Conservation (phyloP, 2,329 filamentous ascomycete species). For the Chrysoporthe deuterocubensis region DNA sequence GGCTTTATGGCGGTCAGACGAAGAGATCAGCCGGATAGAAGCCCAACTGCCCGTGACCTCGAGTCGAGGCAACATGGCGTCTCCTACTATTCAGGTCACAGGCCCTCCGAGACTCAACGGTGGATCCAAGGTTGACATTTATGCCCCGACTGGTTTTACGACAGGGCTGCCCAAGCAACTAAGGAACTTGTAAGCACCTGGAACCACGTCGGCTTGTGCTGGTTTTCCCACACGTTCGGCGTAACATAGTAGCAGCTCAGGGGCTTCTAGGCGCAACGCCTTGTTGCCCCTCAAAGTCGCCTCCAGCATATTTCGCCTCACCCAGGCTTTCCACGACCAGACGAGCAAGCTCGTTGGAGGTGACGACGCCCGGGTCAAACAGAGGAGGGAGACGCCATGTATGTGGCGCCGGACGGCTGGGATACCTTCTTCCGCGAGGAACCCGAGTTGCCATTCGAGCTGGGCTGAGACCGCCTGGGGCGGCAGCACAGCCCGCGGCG, state of each 20-base stretch:
- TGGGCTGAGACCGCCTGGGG: background rate
- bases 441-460: background rate
- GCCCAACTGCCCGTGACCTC: background rate
- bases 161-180: background rate
- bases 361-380: no score
- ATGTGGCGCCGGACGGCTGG: background rate
- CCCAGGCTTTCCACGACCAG: no score
- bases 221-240: no score
- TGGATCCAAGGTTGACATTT: no score
- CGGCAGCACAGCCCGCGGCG: background rate
- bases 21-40: background rate
- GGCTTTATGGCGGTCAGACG: background rate
- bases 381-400: background rate
- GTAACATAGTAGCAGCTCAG: no score
- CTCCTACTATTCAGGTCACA: no score
- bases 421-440: background rate
- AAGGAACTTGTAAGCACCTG: background rate
- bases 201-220: background rate
- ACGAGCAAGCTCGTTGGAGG: no score
- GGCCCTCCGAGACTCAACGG: no score
- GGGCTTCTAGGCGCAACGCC: no score
- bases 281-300: no score
- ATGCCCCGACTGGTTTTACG: background rate
- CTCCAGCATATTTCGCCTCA: no score
- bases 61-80: no score